A percentile compares a stretch with the other conserved stretches of the same genome.
phyloP scores from a whole-genome alignment of 2,329 filamentous ascomycete genomes.

The Trichoderma atroviride region DNA sequence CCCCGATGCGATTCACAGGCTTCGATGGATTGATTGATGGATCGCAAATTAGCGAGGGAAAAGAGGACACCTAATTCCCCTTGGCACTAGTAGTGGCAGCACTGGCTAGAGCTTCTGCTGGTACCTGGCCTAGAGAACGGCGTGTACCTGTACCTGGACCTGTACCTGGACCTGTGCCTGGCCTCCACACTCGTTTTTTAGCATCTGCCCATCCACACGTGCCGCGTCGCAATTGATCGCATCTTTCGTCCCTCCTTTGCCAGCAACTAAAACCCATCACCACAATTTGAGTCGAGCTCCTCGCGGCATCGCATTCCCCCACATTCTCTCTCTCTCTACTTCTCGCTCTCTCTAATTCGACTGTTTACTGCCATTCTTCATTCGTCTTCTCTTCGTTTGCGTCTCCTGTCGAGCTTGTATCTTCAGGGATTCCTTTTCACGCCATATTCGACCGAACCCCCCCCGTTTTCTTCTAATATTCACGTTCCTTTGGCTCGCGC shows the following conservation, averaged over 20 bases:
- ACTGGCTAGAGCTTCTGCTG: no score
- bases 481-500: slow-evolving; percentile 9
- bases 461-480: not conserved
- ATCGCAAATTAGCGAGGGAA: not conserved
- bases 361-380: not conserved
- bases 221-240: slow-evolving; percentile 13
- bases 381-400: not conserved
- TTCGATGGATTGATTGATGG: not conserved
- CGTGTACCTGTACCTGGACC: not conserved
- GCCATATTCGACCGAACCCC: not conserved
- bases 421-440: not conserved
- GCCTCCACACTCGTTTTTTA: not conserved
- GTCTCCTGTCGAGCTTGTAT: not conserved
- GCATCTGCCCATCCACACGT: slow-evolving; percentile 4
- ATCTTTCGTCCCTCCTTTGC: slow-evolving; percentile 19
- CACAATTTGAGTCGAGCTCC: not conserved
- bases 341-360: not conserved
- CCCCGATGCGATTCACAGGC: not conserved
- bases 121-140: not conserved
- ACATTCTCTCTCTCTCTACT: not conserved
- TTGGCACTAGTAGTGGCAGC: not conserved
- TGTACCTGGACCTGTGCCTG: not conserved
- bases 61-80: slow-evolving; percentile 3
- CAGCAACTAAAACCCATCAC: slow-evolving; percentile 5
- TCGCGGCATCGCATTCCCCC: slow-evolving; percentile 11